Base-by-base conservation (phyloP, 2,329 filamentous ascomycete species). In the Colletotrichum neosansevieriae region DNA sequence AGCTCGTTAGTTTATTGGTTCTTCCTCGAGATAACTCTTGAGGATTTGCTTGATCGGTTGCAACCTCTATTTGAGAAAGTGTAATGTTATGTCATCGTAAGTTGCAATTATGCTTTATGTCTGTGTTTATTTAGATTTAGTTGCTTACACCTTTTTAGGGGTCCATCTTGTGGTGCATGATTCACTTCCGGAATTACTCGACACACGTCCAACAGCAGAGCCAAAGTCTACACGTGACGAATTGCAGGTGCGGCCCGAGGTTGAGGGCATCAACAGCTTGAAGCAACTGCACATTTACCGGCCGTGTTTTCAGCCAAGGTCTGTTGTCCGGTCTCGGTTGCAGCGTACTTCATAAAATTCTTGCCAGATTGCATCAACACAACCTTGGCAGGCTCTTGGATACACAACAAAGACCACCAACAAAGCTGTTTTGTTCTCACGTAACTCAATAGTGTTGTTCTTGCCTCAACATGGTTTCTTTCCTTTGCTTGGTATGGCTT, bases 1-100 rank as follows among this genome's bases (percentile, higher is more conserved):
- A 53, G 65, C 61, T 58, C 34, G 66, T 34, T 47, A 65, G 34
- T 17, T 42, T 7, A 40, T 54, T 60, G 49, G 32, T 54, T 47
- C 49, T 40, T 40, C 38, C n/a, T 54, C 29, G 54, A 47, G 19
- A 57, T 58, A 53, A 65, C 38, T 21, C 34, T 44, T 50, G 29
- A 32, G 29, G 45, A 24, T 54, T 65, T 44, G 44, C n/a, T 54
- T 29, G 24, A 59, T 17, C 40, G 21, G 6, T 29, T 29, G 29
- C 29, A 29, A 29, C 29, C 29, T 29, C 29, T 29, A 29, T 5
- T 24, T 9, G 29, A 17, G 34, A 12, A 10, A 17, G 11, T 40
- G 15, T 13, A 19, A n/a, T 54, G n/a, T 40, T 11, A 13, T 24
- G 9, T 57, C 32, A 6, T 57, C 32, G 63, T 61, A 29, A 65